A percentile compares a stretch with the other conserved stretches of the same genome.
Conservation (phyloP, 805 yeast species). For the Phaffomyces opuntiae region DNA sequence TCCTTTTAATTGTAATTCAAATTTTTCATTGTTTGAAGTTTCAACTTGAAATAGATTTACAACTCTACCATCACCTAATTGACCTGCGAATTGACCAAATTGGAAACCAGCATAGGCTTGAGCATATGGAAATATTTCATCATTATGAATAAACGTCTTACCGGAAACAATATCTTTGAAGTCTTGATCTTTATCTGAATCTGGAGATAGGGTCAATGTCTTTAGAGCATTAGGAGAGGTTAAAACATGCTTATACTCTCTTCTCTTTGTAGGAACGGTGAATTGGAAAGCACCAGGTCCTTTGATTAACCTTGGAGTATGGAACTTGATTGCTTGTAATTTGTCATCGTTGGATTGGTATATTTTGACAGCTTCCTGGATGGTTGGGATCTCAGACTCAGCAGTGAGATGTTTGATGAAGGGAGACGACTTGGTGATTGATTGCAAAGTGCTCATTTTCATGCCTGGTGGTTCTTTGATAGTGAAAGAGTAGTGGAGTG, state of each 20-base stretch:
- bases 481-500: background rate
- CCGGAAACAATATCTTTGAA: conserved; percentile 61
- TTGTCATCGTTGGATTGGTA: conserved; percentile 19
- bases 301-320: conserved; percentile 43
- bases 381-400: conserved; percentile 26
- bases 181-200: conserved; percentile 33
- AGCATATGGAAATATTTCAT: conserved; percentile 66
- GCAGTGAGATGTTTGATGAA: conserved; percentile 12
- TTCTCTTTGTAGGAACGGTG: conserved; percentile 58
- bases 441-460: conserved; percentile 9
- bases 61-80: conserved; percentile 93
- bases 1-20: conserved; percentile 81
- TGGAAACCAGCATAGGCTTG: conserved; percentile 96
- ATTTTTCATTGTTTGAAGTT: conserved; percentile 32
- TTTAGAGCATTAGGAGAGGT: conserved; percentile 53
- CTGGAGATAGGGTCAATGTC: conserved; percentile 47
- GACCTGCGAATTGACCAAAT: conserved; percentile 95
- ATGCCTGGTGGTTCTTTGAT: background rate
- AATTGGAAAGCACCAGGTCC: conserved; percentile 64
- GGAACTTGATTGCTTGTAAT: conserved; percentile 26
- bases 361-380: conserved; percentile 23
- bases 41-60: conserved; percentile 66
- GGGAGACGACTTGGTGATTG: conserved; percentile 9
- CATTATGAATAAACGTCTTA: conserved; percentile 33
- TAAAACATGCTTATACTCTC: conserved; percentile 45